Base-by-base conservation (phyloP, 1,139 yeast species). In the Lodderomyces pseudojiufengensis region DNA sequence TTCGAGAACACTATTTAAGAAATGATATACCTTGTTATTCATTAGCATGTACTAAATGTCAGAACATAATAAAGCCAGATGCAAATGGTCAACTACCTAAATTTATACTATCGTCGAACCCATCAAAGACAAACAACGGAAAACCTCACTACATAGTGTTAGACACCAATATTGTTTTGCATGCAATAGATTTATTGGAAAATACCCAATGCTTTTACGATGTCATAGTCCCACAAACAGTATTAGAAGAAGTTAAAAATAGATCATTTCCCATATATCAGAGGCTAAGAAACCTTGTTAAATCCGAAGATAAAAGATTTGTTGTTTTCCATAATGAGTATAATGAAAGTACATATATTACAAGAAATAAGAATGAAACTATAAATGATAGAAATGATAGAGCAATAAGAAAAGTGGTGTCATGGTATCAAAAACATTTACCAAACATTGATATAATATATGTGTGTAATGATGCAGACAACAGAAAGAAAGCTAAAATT, bases 311-410 rank as follows among this genome's bases (percentile, higher is more conserved):
- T 32, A 94, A 92, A 58, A 69, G 97, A 44, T 87, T 90, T 54
- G 76, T 85, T 30, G 95, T 92, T 3, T 92, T 85, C 59, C 97
- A 94, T 60, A 94, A 94, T 59, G 98, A 92, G 57, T 94, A 88
- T 57, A 76, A 76, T 47, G 78, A 78, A 45, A 77, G 73, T 9
- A 87, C 97, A 0, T 84, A 71, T 55, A 70, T 81, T 3, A 66
- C 66, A 14, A 77, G 97, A 51, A 65, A 58, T 43, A 72, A 63
- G 35, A 76, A 76, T 34, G 98, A 92, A 57, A 54, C 81, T 10
- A 84, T 88, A 45, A 90, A 92, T 55, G 97, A 92, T 57, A 74
- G 94, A 55, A 92, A 92, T 52, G 97, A 92, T 59, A 68, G 97
- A 47, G 90, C 97, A 12, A 88, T 94, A 37, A 74, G 97, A 56